A percentile compares a stretch with the other conserved stretches of the same genome.
Conservation (phyloP, 345 rosid species). For the Arabis alpina region DNA sequence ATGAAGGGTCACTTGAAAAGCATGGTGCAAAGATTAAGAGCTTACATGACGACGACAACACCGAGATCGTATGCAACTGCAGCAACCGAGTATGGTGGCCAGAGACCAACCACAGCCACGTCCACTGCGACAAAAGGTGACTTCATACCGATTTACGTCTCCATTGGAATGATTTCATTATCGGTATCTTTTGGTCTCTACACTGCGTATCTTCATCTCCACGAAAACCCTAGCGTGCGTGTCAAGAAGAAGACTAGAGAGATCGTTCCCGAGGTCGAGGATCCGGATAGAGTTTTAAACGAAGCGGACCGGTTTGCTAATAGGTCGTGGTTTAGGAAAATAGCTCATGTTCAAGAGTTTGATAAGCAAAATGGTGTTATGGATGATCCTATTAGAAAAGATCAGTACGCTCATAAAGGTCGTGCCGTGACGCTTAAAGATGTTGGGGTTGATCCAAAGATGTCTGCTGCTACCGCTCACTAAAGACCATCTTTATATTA, state of each 20-base stretch:
- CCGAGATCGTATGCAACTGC: constrained; percentile 46
- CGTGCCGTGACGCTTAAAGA: constrained; percentile 60
- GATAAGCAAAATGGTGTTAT: constrained; percentile 33
- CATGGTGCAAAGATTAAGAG: constrained; percentile 35
- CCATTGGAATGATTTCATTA: constrained; percentile 53
- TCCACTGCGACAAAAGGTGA: constrained; percentile 44
- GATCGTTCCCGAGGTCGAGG: constrained; percentile 73
- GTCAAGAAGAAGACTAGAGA: constrained; percentile 71
- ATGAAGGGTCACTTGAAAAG: constrained; percentile 53
- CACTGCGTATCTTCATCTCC: constrained; percentile 68
- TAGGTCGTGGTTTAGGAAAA: constrained; percentile 70
- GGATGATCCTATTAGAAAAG: constrained; percentile 44
- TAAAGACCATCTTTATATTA: not conserved
- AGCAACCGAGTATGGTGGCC: constrained; percentile 21
- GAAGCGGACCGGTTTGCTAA: constrained; percentile 52
- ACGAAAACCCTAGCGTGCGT: constrained; percentile 61
- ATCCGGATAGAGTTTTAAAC: constrained; percentile 57
- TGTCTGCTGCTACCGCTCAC: constrained; percentile 15
- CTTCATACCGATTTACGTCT: constrained; percentile 49
- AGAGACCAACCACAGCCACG: not conserved
- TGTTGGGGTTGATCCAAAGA: constrained; percentile 62
- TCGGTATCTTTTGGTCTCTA: constrained; percentile 54
- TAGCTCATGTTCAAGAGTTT: constrained; percentile 68
- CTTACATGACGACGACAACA: constrained; percentile 47
- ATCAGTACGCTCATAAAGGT: constrained; percentile 48